Percentiles rank a stretch among this genome's conserved stretches.
phyloP scores from a whole-genome alignment of 2,329 filamentous ascomycete species.

The Phaeosphaeriaceae sp. region DNA sequence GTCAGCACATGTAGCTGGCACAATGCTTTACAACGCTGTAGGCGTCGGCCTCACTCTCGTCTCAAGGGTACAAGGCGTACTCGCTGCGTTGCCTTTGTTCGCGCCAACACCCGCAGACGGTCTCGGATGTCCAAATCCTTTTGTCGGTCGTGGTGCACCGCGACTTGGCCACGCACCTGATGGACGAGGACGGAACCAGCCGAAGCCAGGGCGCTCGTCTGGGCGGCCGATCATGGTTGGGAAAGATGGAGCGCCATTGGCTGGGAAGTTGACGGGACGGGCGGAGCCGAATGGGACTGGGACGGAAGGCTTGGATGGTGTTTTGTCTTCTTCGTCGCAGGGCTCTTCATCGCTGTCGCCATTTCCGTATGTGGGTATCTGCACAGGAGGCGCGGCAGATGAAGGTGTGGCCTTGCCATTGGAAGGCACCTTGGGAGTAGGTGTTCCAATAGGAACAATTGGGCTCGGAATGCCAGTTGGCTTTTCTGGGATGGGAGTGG shows the following conservation, averaged over 20 bases:
- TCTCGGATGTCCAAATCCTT: conserved; percentile 7
- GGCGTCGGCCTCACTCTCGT: conserved; percentile 30
- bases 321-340: not conserved
- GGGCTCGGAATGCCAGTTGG: not conserved
- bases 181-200: conserved; percentile 24
- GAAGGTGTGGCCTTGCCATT: conserved; percentile 7
- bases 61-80: conserved; percentile 29
- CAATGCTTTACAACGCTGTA: conserved; percentile 7
- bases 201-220: conserved; percentile 14
- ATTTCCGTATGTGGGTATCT: not conserved
- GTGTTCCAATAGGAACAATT: conserved; percentile 6
- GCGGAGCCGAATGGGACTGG: conserved; percentile 1
- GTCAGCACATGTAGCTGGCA: not conserved
- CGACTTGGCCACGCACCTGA: conserved; percentile 20
- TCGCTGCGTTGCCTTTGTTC: conserved; percentile 10
- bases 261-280: conserved; percentile 13
- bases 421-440: conserved; percentile 8
- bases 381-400: conserved; percentile 1
- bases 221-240: conserved; percentile 8
- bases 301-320: conserved; percentile 6
- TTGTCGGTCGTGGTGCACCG: conserved; percentile 8
- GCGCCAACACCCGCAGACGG: conserved; percentile 13
- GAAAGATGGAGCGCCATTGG: conserved; percentile 3
- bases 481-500: conserved; percentile 9
- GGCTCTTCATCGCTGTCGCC: not conserved